Conservation (phyloP, 768 basidiomycete genomes). For the Cytidiella melzeri region DNA sequence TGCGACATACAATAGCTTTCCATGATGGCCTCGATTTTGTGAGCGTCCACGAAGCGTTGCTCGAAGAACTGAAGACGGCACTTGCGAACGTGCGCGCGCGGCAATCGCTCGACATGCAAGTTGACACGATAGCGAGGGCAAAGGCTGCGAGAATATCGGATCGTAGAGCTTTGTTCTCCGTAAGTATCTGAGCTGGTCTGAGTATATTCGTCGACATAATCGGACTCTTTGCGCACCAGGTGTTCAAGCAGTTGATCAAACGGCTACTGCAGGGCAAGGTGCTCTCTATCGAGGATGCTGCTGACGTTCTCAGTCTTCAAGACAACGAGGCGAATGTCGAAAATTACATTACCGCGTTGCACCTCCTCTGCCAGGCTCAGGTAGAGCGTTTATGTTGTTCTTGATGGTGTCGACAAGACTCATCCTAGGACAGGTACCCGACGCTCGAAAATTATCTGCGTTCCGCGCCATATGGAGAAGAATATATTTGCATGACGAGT, state of each 20-base stretch:
- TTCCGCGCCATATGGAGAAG: conserved; percentile 81
- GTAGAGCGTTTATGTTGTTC: conserved; percentile 34
- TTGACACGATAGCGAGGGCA: conserved; percentile 52
- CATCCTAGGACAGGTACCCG: conserved; percentile 39
- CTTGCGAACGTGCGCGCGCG: conserved; percentile 45
- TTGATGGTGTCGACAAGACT: neutral
- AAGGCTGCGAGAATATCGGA: conserved; percentile 43
- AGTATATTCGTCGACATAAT: neutral
- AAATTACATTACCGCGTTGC: conserved; percentile 65
- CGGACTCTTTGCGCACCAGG: conserved; percentile 29
- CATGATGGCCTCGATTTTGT: conserved; percentile 86
- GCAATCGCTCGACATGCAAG: conserved; percentile 61
- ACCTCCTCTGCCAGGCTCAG: conserved; percentile 51
- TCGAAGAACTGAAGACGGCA: conserved; percentile 52
- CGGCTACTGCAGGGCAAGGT: conserved; percentile 69
- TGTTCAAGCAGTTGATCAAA: conserved; percentile 65
- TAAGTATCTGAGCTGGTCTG: conserved; percentile 20
- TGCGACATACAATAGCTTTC: conserved; percentile 46
- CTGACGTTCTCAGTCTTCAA: conserved; percentile 82
- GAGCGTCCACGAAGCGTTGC: conserved; percentile 69
- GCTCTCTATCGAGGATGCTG: conserved; percentile 69
- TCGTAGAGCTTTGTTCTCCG: conserved; percentile 46
- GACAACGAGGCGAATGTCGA: conserved; percentile 58
- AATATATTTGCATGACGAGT: conserved; percentile 88
- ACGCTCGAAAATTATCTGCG: conserved; percentile 60